A percentile compares a stretch with the other conserved stretches of the same genome.
Conservation (phyloP, 352 stramenopile genomes). For the Phytopythium litorale region DNA sequence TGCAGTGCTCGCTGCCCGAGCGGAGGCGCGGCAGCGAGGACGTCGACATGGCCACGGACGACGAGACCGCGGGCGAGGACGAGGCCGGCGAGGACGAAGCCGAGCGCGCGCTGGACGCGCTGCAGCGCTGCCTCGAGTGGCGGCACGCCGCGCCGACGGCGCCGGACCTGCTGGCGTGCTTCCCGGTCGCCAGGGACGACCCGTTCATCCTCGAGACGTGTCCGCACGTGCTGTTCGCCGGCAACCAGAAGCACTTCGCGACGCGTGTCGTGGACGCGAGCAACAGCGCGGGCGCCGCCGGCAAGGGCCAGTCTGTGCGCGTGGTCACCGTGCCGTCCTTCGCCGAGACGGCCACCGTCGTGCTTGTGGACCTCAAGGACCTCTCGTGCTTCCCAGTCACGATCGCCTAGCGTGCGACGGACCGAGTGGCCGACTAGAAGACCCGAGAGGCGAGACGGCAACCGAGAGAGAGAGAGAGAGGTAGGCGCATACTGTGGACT, state of each 20-base stretch:
- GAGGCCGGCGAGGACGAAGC: conserved; percentile 19
- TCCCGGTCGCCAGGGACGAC: conserved; percentile 89
- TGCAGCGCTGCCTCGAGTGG: conserved; percentile 86
- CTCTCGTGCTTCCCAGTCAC: conserved; percentile 68
- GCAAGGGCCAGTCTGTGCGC: conserved; percentile 45
- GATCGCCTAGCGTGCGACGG: conserved; percentile 11
- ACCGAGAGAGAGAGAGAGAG: not conserved
- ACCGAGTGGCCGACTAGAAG: not conserved
- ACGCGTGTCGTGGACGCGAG: conserved; percentile 62
- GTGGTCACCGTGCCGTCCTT: conserved; percentile 93
- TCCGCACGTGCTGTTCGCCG: conserved; percentile 92
- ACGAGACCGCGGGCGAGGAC: conserved; percentile 32
- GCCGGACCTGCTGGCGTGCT: conserved; percentile 89
- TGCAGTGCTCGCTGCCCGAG: conserved; percentile 45
- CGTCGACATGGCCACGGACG: conserved; percentile 8
- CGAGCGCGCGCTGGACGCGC: conserved; percentile 31
- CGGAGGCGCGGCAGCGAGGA: not conserved
- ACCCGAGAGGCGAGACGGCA: not conserved
- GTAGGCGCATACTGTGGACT: not conserved
- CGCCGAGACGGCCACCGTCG: conserved; percentile 79
- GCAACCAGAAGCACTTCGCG: conserved; percentile 87
- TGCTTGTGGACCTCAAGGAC: conserved; percentile 90
- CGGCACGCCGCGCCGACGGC: conserved; percentile 92
- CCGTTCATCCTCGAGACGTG: conserved; percentile 89
- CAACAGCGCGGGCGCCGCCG: not conserved